phyloP scores from a whole-genome alignment of 345 rosid genomes.

The Eucalyptus regnans region DNA sequence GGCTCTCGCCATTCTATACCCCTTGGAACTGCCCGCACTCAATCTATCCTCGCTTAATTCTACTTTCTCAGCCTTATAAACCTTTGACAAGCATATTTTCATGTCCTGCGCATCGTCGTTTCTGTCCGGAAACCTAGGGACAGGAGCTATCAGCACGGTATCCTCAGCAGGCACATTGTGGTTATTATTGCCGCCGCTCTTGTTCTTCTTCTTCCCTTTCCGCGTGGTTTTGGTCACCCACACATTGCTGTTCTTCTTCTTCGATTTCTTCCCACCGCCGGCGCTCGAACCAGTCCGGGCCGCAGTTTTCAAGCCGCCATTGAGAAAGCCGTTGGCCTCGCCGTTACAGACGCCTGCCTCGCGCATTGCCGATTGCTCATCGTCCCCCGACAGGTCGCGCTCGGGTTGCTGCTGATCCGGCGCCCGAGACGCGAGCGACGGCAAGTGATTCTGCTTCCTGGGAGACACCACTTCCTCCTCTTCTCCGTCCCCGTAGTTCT shows the following conservation, averaged over 20 bases:
- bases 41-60: constrained; percentile 78
- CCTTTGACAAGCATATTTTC: constrained; percentile 72
- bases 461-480: constrained; percentile 33
- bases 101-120: constrained; percentile 62
- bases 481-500: constrained; percentile 19
- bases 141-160: constrained; percentile 59
- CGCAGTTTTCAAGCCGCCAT: background rate
- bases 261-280: constrained; percentile 45
- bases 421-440: constrained; percentile 14
- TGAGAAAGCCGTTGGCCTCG: background rate
- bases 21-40: constrained; percentile 83
- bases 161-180: constrained; percentile 57
- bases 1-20: constrained; percentile 95
- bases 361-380: background rate
- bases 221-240: constrained; percentile 88
- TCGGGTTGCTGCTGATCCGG: background rate
- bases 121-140: constrained; percentile 71
- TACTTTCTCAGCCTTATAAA: constrained; percentile 93
- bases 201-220: constrained; percentile 86
- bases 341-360: background rate
- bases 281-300: background rate
- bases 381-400: background rate
- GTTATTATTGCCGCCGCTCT: constrained; percentile 21
- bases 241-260: constrained; percentile 77
- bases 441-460: constrained; percentile 56